Base-by-base conservation (phyloP, 371 early-diverging fungal species). In the Entomophthora muscae region DNA sequence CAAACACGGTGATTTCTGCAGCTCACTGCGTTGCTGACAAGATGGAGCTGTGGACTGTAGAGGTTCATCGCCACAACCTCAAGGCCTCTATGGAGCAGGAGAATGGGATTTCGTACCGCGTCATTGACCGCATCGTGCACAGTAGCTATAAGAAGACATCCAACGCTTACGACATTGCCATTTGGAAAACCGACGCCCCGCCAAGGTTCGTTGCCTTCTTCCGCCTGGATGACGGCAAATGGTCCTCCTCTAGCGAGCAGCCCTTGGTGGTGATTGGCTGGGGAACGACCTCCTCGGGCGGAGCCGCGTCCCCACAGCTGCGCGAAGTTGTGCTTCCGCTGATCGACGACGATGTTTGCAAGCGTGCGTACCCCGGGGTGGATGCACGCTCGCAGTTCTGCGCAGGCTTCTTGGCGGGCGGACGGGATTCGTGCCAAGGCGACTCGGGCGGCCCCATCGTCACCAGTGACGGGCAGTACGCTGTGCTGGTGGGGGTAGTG, bases 391-490 rank as follows among this genome's bases (percentile, higher is more conserved):
- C 57, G 12, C 57, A 57, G 3, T 10, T 57, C 57, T 57, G 57
- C 27, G 62, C 52, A 26, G 62, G 52, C 2, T 27, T 23, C 24
- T 29, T 28, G 24, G 62, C 42, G 17, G 62, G 52, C 5, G 52
- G 52, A 13, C 7, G 21, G 29, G 62, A 61, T 28, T 26, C 52
- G 1, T 61, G 62, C 24, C 22, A 51, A 1, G 62, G 62, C 27
- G 62, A 61, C 22, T 51, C 52, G 24, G 62, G 62, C 23, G 62
- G 62, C 21, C 62, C 62, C 2, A 13, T 61, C 1, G 42, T 61
- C 28, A 26, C 22, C 22, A 22, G 7, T 12, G 57, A 26, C 13
- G 31, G 31, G 12, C 10, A 27, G 2, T 33, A 31, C 7, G 29
- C 10, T 3, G 12, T 13, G 1, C 53, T 27, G 10, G 31, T 13